Conservation (phyloP, 371 early-diverging fungal genomes). For the Fennellomyces sp. region DNA sequence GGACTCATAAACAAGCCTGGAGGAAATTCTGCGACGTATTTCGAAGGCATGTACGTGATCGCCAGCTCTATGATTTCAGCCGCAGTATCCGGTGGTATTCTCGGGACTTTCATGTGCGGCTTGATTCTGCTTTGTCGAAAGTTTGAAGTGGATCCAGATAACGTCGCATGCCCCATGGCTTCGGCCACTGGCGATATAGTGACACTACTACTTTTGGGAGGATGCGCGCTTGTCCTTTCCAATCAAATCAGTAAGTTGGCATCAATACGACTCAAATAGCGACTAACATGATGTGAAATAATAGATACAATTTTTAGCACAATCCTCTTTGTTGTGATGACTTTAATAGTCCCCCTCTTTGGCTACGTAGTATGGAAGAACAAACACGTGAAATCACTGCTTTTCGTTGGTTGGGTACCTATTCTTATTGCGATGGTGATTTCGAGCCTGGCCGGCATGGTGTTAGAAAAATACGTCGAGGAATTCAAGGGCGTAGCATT, state of each 20-base stretch:
- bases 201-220: slow-evolving; percentile 59
- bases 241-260: slow-evolving; percentile 45
- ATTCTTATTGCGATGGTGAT: slow-evolving; percentile 79
- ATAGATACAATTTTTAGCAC: slow-evolving; percentile 51
- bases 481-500: slow-evolving; percentile 78
- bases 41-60: slow-evolving; percentile 68
- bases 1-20: slow-evolving; percentile 61
- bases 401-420: slow-evolving; percentile 78
- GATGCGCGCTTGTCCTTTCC: slow-evolving; percentile 50
- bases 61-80: slow-evolving; percentile 73
- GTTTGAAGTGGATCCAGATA: slow-evolving; percentile 75
- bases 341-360: slow-evolving; percentile 58
- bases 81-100: slow-evolving; percentile 68
- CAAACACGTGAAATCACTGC: slow-evolving; percentile 62
- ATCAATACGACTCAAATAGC: background rate
- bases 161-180: slow-evolving; percentile 67
- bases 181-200: slow-evolving; percentile 71
- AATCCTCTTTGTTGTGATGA: slow-evolving; percentile 44
- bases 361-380: slow-evolving; percentile 58
- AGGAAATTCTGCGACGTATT: slow-evolving; percentile 35
- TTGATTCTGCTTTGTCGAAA: slow-evolving; percentile 66
- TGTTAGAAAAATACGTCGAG: slow-evolving; percentile 75
- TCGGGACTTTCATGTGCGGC: slow-evolving; percentile 73
- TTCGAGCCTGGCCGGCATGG: slow-evolving; percentile 76
- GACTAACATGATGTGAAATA: background rate